Evolutionary conservation across 306 rosid species (phyloP), one percentile per base, ranked within the genome.

Genomic region (Inga oerstediana): DNA sequence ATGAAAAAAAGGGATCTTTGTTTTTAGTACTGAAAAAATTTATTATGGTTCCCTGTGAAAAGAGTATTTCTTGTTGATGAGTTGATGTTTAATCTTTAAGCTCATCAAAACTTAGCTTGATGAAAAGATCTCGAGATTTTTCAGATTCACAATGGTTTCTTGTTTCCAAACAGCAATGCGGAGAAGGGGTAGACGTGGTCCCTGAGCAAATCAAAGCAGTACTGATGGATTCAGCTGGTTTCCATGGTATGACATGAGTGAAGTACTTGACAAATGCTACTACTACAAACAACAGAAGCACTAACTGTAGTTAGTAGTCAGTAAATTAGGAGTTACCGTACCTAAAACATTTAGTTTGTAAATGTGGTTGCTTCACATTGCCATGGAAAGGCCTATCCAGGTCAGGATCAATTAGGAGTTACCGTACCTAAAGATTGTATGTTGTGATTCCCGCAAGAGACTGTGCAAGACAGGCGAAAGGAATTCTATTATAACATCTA

Each of bases 131-230:
- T 37, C 39, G 49, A 39, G 32, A 76, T 73, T 43, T 75, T 81
- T 56, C 80, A 43, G 43, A 78, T 85, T 78, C 73, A 37, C 66
- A 15, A 22, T 73, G 27, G 19, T 20, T 82, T 77, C 61, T 49
- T 43, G 52, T 69, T 89, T 71, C 75, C 73, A 51, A 46, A 35
- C 94, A 93, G 98, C 98, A 93, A 89, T 90, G 88, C 85, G 86
- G 74, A 84, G 97, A 91, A 82, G 94, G 88, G 22, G 90, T 87
- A 45, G 89, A 90, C 71, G 85, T 88, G 27, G 70, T 80, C 44
- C 94, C 98, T 0, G 97, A 91, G 80, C 92, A 90, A 67, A 91
- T 95, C 11, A 93, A 91, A 80, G 92, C 93, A n/a, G 90, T 86
- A 32, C 91, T 95, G 65, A 73, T 91, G 93, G 92, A 90, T 62